Evolutionary conservation across 257 asterid genomes (phyloP).

Genomic region (Solanum dulcamara): DNA sequence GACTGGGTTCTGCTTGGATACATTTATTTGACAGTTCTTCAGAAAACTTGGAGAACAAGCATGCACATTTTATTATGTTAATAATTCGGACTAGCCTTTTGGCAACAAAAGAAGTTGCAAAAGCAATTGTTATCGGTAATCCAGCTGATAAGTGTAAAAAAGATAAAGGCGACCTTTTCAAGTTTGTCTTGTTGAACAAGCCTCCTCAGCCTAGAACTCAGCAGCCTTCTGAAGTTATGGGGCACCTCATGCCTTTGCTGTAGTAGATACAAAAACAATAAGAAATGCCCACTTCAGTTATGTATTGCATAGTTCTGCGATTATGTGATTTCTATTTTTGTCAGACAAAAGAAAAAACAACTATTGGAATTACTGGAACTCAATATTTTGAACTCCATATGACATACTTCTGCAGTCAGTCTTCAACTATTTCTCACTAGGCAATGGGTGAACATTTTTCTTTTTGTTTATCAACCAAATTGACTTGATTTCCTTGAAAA

Average conservation of each 20-base stretch:
- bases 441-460: not conserved
- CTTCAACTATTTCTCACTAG: not conserved
- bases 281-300: not conserved
- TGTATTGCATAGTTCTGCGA: not conserved
- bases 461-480: not conserved
- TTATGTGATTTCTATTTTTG: not conserved
- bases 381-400: not conserved
- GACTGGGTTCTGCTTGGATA: not conserved
- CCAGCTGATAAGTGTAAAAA: not conserved
- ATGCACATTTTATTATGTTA: not conserved
- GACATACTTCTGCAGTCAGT: not conserved
- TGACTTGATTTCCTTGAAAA: not conserved
- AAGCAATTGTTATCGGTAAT: not conserved
- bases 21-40: not conserved
- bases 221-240: conserved; percentile 59
- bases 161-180: conserved; percentile 45
- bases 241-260: conserved; percentile 82
- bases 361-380: not conserved
- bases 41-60: not conserved
- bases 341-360: not conserved
- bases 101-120: not conserved
- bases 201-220: conserved; percentile 75
- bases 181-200: conserved; percentile 82
- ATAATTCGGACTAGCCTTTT: not conserved
- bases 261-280: conserved; percentile 6